These are phyloP conservation scores for Apiospora aurea DNA, from an alignment of 2,329 filamentous ascomycete species.

Conservation along the genomic window DNA sequence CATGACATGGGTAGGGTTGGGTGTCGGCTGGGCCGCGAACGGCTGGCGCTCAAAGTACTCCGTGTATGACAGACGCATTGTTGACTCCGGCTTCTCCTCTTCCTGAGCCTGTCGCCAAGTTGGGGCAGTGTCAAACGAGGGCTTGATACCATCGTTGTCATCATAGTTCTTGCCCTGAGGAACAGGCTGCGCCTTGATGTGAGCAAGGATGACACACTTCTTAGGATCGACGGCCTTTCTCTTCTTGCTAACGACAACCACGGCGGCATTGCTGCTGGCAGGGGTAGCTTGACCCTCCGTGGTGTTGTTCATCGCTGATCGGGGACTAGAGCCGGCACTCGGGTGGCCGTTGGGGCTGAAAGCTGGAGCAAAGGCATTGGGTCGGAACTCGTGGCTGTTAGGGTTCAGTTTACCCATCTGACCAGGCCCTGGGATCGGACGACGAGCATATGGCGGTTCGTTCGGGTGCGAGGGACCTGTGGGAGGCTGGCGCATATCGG, in stretches of 20 bases:
- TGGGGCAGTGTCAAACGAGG: conserved; percentile 82
- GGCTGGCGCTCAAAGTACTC: conserved; percentile 79
- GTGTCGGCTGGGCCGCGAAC: conserved; percentile 68
- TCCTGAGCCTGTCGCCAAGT: conserved; percentile 80
- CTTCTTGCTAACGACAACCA: conserved; percentile 72
- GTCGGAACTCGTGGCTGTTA: conserved; percentile 80
- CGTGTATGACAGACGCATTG: conserved; percentile 72
- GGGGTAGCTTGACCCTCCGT: conserved; percentile 42
- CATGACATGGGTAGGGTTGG: conserved; percentile 72
- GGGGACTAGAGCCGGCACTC: conserved; percentile 77
- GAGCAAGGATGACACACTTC: conserved; percentile 65
- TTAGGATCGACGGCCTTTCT: conserved; percentile 74
- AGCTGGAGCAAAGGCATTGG: conserved; percentile 78
- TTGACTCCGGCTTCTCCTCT: conserved; percentile 73
- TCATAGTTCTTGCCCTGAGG: conserved; percentile 68
- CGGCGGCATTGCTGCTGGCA: conserved; percentile 41
- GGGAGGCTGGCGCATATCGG: conserved; percentile 75
- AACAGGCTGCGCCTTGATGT: conserved; percentile 61
- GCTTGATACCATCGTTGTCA: conserved; percentile 82
- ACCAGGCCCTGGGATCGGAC: conserved; percentile 58
- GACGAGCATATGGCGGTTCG: conserved; percentile 60
- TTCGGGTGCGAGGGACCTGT: conserved; percentile 71
- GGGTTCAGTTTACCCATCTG: conserved; percentile 68
- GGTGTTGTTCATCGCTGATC: conserved; percentile 62
- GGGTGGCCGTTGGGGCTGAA: conserved; percentile 77